Percentiles rank a stretch among this genome's conserved stretches.
Evolutionary conservation across 441 rosid genomes (phyloP).

Genomic region (Arabidopsis hybrid): DNA sequence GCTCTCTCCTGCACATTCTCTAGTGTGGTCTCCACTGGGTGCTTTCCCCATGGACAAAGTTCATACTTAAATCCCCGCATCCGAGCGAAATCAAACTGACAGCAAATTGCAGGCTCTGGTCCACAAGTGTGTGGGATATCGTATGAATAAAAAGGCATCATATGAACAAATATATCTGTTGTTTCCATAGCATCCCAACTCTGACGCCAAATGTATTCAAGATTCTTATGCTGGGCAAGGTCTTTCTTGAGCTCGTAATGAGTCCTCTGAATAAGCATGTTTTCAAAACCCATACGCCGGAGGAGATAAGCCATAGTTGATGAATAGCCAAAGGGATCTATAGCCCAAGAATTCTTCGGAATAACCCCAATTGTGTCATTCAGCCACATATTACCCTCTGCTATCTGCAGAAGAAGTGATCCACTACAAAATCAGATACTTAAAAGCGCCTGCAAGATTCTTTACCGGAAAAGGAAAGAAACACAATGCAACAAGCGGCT

Average conservation of each 20-base stretch:
- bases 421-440: slow-evolving; percentile 10
- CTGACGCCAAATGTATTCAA: slow-evolving; percentile 97
- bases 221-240: slow-evolving; percentile 82
- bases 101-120: slow-evolving; percentile 98
- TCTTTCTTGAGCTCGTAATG: slow-evolving; percentile 99
- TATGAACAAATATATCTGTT: slow-evolving; percentile 93
- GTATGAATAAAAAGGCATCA: slow-evolving; percentile 99
- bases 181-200: slow-evolving; percentile 94
- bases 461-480: slow-evolving; percentile 17
- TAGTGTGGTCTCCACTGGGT: slow-evolving; percentile 79
- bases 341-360: slow-evolving; percentile 97
- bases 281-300: slow-evolving; percentile 97
- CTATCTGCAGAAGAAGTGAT: slow-evolving; percentile 58
- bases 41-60: slow-evolving; percentile 79
- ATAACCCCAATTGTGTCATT: slow-evolving; percentile 90
- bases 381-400: slow-evolving; percentile 96
- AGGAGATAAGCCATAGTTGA: slow-evolving; percentile 98
- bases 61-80: slow-evolving; percentile 65
- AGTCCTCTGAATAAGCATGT: slow-evolving; percentile 98
- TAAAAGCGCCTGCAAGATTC: neutral
- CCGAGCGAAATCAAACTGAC: slow-evolving; percentile 97
- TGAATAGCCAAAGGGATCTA: slow-evolving; percentile 99
- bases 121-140: slow-evolving; percentile 99
- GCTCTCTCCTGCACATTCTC: slow-evolving; percentile 95
- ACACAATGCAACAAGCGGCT: slow-evolving; percentile 25